Conservation (phyloP, 2,329 filamentous ascomycete species). For the Dryadomyces quercivorus region DNA sequence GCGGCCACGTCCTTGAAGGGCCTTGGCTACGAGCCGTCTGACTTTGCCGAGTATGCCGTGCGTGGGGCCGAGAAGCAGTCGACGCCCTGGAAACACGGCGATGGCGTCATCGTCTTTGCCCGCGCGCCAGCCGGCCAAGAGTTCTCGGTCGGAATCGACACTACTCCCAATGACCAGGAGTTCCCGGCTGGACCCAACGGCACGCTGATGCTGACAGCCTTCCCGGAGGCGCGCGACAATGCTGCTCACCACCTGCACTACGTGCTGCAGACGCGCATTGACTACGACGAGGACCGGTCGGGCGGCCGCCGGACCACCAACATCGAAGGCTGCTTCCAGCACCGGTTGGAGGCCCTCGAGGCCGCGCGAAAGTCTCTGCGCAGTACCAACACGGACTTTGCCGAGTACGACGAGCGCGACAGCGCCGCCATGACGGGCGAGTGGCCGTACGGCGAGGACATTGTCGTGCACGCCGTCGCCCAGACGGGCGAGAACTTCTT, state of each 20-base stretch:
- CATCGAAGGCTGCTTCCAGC: slow-evolving; percentile 26
- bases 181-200: slow-evolving; percentile 14
- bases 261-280: slow-evolving; percentile 28
- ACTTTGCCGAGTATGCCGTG: slow-evolving; percentile 23
- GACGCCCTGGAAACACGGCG: slow-evolving; percentile 22
- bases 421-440: slow-evolving; percentile 11
- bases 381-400: slow-evolving; percentile 14
- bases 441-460: slow-evolving; percentile 33
- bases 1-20: slow-evolving; percentile 18
- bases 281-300: slow-evolving; percentile 26
- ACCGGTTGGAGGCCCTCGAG: slow-evolving; percentile 19
- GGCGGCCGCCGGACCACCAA: slow-evolving; percentile 22
- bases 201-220: slow-evolving; percentile 13
- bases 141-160: slow-evolving; percentile 25
- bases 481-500: slow-evolving; percentile 27
- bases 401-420: slow-evolving; percentile 22
- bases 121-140: slow-evolving; percentile 22
- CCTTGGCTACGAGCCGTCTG: slow-evolving; percentile 23
- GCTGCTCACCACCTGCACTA: slow-evolving; percentile 23
- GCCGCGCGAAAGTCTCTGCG: slow-evolving; percentile 23
- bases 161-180: slow-evolving; percentile 23
- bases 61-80: not conserved
- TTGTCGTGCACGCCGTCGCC: slow-evolving; percentile 29
- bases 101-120: slow-evolving; percentile 26
- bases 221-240: slow-evolving; percentile 2